Evolutionary conservation across 1,284 basidiomycete species (phyloP).

Genomic region (Pisolithus thermaeus): DNA sequence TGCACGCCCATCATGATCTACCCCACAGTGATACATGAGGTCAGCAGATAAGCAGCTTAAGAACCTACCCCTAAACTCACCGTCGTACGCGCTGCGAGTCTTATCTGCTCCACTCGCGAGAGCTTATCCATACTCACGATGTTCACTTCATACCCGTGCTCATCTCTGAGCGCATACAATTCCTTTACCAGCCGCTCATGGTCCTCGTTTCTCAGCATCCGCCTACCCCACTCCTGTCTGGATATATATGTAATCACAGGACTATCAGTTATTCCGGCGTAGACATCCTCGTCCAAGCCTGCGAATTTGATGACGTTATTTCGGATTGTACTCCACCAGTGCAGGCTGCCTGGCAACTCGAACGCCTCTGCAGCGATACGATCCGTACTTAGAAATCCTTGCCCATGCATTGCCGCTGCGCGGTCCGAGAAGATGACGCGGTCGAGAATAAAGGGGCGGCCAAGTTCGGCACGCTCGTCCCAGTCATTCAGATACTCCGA

Average conservation of each 20-base stretch:
- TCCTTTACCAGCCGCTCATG: slow-evolving; percentile 63
- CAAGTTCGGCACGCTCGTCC: slow-evolving; percentile 68
- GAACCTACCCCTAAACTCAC: slow-evolving; percentile 36
- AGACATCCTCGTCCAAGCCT: slow-evolving; percentile 41
- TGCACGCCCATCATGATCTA: slow-evolving; percentile 87
- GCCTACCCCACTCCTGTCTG: slow-evolving; percentile 79
- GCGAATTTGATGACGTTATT: slow-evolving; percentile 69
- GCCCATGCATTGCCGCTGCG: slow-evolving; percentile 70
- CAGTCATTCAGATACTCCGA: slow-evolving; percentile 78
- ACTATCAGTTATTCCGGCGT: slow-evolving; percentile 33
- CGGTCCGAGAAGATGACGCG: slow-evolving; percentile 81
- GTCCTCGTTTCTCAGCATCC: slow-evolving; percentile 60
- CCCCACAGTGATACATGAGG: not conserved
- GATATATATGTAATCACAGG: slow-evolving; percentile 86
- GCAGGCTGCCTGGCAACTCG: slow-evolving; percentile 60
- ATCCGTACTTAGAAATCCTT: slow-evolving; percentile 62
- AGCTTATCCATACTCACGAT: slow-evolving; percentile 80
- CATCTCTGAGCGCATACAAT: slow-evolving; percentile 58
- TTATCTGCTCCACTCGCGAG: slow-evolving; percentile 71
- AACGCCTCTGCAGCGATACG: slow-evolving; percentile 73
- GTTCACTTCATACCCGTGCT: slow-evolving; percentile 80
- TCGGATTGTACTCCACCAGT: slow-evolving; percentile 80
- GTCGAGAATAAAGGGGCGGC: slow-evolving; percentile 71
- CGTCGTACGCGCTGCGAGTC: slow-evolving; percentile 73
- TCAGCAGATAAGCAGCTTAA: not conserved